A percentile compares a stretch with the other conserved stretches of the same genome.
These are phyloP conservation scores for Arthrobotrys sinensis DNA, from an alignment of 2,329 filamentous ascomycete species.

Conservation along the genomic window DNA sequence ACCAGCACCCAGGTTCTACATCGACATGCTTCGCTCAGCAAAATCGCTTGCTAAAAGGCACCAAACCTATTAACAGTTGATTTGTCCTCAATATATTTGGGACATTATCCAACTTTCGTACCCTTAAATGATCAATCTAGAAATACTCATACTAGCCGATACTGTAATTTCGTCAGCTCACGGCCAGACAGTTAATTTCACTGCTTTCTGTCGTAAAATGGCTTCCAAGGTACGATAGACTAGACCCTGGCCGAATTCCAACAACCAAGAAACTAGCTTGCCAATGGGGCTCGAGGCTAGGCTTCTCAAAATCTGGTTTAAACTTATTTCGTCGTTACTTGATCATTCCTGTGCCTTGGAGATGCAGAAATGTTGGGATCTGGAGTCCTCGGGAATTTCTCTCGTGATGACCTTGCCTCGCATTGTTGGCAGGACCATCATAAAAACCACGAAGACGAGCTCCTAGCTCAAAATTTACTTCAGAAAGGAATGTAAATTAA, in stretches of 20 bases:
- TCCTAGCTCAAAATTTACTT: neutral
- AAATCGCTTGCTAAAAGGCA: too few relatives aligned
- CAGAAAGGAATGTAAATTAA: neutral
- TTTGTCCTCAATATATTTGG: constrained; percentile 3
- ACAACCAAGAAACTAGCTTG: constrained; percentile 13
- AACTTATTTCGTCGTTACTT: constrained; percentile 9
- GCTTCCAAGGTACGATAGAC: neutral
- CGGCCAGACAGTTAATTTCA: neutral
- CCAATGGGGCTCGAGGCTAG: neutral
- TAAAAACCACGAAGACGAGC: neutral
- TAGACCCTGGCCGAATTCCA: constrained; percentile 9
- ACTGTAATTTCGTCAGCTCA: neutral
- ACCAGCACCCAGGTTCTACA: too few relatives aligned
- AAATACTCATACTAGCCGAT: neutral
- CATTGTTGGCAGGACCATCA: neutral
- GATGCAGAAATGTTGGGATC: constrained; percentile 20
- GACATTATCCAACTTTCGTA: neutral
- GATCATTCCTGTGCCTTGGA: neutral
- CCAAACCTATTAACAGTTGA: neutral
- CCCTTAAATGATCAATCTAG: neutral
- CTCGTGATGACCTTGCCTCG: constrained; percentile 7
- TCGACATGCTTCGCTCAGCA: neutral
- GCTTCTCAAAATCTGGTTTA: neutral
- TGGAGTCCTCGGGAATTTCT: constrained; percentile 7
- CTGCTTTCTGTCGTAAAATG: neutral